Conservation (phyloP, 129 eudicot species). For the Arctium lappa region DNA sequence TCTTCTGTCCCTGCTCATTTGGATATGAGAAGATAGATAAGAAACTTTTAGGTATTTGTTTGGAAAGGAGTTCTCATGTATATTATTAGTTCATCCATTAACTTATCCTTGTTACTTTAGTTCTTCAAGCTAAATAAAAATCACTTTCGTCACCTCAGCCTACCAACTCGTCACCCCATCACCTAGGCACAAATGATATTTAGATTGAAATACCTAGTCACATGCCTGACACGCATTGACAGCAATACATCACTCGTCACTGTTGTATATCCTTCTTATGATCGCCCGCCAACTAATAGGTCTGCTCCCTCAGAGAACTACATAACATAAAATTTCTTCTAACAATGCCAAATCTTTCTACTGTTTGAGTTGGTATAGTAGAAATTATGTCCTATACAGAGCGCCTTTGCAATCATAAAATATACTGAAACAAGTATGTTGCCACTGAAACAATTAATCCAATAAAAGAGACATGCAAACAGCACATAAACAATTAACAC, state of each 20-base stretch:
- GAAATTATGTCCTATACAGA: background rate
- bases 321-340: background rate
- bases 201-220: background rate
- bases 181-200: background rate
- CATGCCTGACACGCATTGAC: background rate
- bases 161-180: background rate
- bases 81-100: background rate
- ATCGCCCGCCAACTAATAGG: slow-evolving; percentile 2
- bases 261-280: background rate
- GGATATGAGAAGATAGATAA: background rate
- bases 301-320: background rate
- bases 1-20: background rate
- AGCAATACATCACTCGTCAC: background rate
- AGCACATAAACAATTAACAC: background rate
- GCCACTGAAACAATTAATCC: background rate
- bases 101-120: background rate
- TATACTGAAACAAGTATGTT: background rate
- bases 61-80: background rate
- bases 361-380: background rate
- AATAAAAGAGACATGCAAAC: background rate
- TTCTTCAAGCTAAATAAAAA: background rate
- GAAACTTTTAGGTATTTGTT: background rate
- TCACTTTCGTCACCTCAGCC: background rate
- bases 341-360: background rate
- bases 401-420: background rate